Conservation (phyloP, 1,284 basidiomycete species). For the Ganoderma boninense region DNA sequence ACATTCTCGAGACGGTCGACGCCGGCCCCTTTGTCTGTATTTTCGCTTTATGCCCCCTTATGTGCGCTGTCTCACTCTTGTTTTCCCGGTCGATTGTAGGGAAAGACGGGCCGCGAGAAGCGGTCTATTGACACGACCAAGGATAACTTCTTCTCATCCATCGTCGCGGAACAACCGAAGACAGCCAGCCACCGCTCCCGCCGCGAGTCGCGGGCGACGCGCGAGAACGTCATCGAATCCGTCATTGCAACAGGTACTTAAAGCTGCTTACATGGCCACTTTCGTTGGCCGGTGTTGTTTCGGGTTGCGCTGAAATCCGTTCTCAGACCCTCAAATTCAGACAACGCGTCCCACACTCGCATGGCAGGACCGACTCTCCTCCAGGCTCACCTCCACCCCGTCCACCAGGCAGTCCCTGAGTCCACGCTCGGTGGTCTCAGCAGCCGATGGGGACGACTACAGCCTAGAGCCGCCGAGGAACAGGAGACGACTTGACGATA, state of each 20-base stretch:
- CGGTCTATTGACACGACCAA: slow-evolving; percentile 59
- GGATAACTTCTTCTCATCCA: slow-evolving; percentile 79
- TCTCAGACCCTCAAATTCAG: slow-evolving; percentile 53
- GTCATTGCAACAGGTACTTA: slow-evolving; percentile 44
- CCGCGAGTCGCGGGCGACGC: slow-evolving; percentile 75
- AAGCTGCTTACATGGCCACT: background rate
- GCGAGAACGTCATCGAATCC: slow-evolving; percentile 80
- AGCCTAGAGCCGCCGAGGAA: slow-evolving; percentile 14
- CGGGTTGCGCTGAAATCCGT: background rate
- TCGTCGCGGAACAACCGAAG: slow-evolving; percentile 61
- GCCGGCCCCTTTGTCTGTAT: slow-evolving; percentile 74
- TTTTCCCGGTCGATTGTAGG: slow-evolving; percentile 49
- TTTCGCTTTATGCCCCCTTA: background rate
- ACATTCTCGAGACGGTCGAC: slow-evolving; percentile 77
- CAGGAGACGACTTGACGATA: slow-evolving; percentile 13
- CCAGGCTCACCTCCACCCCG: slow-evolving; percentile 24
- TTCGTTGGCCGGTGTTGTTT: background rate
- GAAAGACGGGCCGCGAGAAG: slow-evolving; percentile 63
- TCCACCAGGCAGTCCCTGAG: slow-evolving; percentile 35
- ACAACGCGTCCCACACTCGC: slow-evolving; percentile 71
- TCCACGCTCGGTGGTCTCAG: background rate
- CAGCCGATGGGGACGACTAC: background rate
- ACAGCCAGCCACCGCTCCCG: slow-evolving; percentile 62
- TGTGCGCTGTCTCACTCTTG: background rate
- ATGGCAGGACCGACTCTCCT: slow-evolving; percentile 76